These are phyloP conservation scores for Solanum sejunctum DNA, from an alignment of 257 asterid species.

Conservation along the genomic window DNA sequence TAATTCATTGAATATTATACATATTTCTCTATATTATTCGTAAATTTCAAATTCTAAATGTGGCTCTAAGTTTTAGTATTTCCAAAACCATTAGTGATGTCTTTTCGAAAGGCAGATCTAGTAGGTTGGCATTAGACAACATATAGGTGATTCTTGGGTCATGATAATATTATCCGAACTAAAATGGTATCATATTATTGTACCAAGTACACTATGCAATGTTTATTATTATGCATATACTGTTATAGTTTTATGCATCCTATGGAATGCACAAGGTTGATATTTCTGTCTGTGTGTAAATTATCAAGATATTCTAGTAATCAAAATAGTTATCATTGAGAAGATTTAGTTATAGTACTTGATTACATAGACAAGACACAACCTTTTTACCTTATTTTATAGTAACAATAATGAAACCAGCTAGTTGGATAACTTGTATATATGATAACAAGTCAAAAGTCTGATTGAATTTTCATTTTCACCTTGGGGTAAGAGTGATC, in stretches of 20 bases:
- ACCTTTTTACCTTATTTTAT: background rate
- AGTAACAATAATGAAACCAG: background rate
- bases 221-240: background rate
- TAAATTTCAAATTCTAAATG: background rate
- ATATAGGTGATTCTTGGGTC: background rate
- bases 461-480: background rate
- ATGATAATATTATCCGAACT: background rate
- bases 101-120: background rate
- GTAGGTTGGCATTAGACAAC: background rate
- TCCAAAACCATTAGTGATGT: background rate
- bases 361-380: too few relatives aligned
- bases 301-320: background rate
- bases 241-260: background rate
- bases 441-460: background rate
- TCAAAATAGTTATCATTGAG: background rate
- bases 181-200: background rate
- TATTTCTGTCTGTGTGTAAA: background rate
- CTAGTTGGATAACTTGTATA: background rate
- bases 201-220: background rate
- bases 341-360: background rate
- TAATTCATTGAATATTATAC: background rate
- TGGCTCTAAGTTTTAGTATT: background rate
- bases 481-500: background rate
- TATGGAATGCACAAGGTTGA: background rate
- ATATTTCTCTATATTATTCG: background rate